Percentiles rank a stretch among this genome's conserved stretches.
phyloP scores from a whole-genome alignment of 495 filamentous ascomycete genomes.

The Trichoderma reesei region DNA sequence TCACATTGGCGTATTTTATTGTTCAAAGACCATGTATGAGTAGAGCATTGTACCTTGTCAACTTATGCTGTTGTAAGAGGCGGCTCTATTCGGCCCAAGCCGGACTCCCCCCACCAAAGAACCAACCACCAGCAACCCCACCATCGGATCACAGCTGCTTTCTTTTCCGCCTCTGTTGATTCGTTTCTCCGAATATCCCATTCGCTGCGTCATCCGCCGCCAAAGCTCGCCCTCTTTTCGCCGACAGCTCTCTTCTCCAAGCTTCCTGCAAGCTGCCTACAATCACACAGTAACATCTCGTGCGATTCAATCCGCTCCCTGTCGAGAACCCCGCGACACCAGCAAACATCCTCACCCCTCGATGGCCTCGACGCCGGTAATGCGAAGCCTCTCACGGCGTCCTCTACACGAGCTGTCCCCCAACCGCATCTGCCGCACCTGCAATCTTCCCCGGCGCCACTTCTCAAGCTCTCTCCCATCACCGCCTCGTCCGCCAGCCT shows the following conservation, averaged over 20 bases:
- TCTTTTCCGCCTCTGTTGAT: neutral
- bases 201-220: neutral
- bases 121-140: neutral
- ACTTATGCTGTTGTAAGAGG: neutral
- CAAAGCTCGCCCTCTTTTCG: neutral
- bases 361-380: neutral
- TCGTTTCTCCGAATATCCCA: neutral
- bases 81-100: neutral
- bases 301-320: neutral
- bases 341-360: neutral
- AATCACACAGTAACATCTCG: neutral
- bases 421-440: slow-evolving; percentile 20
- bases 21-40: too few species aligned
- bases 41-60: neutral
- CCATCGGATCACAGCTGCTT: neutral
- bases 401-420: neutral
- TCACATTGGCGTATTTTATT: too few species aligned
- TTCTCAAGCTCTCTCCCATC: slow-evolving; percentile 13
- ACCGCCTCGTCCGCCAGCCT: slow-evolving; percentile 26
- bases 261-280: neutral
- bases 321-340: neutral
- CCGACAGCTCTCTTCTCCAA: neutral
- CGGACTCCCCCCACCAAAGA: neutral
- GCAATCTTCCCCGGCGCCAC: slow-evolving; percentile 16
- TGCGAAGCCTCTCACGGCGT: slow-evolving; percentile 1